A percentile compares a stretch with the other conserved stretches of the same genome.
These are phyloP conservation scores for Fusarium tuaranense DNA, from an alignment of 2,329 filamentous ascomycete genomes.

Conservation along the genomic window DNA sequence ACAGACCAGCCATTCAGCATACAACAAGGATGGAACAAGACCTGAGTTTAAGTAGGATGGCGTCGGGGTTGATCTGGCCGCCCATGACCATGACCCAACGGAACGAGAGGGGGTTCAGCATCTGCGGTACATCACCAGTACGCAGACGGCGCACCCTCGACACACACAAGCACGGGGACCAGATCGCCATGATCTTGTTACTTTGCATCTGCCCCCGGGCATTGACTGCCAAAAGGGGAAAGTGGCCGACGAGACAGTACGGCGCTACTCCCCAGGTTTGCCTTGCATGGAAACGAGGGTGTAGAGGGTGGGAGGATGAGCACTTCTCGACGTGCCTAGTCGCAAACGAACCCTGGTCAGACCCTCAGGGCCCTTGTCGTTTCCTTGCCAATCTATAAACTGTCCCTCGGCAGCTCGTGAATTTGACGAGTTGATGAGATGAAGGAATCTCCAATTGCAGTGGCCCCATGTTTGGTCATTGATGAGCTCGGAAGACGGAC, in stretches of 20 bases:
- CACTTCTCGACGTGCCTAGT: slow-evolving; percentile 11
- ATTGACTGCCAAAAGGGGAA: slow-evolving; percentile 41
- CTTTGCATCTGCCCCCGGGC: slow-evolving; percentile 44
- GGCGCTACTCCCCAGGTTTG: slow-evolving; percentile 45
- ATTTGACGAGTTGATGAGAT: slow-evolving; percentile 29
- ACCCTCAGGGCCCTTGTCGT: slow-evolving; percentile 19
- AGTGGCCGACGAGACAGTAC: slow-evolving; percentile 37
- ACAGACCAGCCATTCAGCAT: slow-evolving; percentile 29
- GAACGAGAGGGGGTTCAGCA: slow-evolving; percentile 23
- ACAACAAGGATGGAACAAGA: slow-evolving; percentile 26
- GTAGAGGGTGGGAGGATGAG: slow-evolving; percentile 19
- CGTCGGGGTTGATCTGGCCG: slow-evolving; percentile 19
- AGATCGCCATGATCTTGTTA: slow-evolving; percentile 44
- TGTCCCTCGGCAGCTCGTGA: slow-evolving; percentile 47
- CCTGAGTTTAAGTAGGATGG: slow-evolving; percentile 41
- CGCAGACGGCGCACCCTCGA: slow-evolving; percentile 21
- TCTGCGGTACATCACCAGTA: slow-evolving; percentile 7
- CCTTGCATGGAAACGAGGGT: slow-evolving; percentile 36
- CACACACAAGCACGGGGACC: slow-evolving; percentile 31
- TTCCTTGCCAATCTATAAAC: slow-evolving; percentile 12
- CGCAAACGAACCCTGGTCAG: slow-evolving; percentile 12
- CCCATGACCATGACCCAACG: slow-evolving; percentile 15
- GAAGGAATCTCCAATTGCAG: background rate
- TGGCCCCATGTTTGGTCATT: slow-evolving; percentile 24
- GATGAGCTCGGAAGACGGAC: slow-evolving; percentile 20